These are phyloP conservation scores for Zoysia pacifica DNA, from an alignment of 176 grass and related monocot species.

Conservation along the genomic window DNA sequence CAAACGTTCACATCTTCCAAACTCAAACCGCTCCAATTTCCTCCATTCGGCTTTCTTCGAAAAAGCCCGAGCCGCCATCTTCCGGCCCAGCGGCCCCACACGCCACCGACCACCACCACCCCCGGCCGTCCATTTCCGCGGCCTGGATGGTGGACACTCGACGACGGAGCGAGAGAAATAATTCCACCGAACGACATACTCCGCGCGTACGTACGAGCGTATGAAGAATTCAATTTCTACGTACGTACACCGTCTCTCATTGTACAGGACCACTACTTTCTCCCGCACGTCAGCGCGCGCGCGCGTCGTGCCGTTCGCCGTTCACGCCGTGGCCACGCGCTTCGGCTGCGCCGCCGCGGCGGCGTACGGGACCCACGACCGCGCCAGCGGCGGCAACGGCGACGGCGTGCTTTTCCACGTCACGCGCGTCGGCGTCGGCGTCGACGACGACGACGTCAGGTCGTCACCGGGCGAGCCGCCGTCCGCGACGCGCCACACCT, in stretches of 20 bases:
- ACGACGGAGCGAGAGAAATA: slow-evolving; percentile 11
- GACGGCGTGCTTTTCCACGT: not conserved
- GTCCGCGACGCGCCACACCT: slow-evolving; percentile 66
- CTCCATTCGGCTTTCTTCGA: too few relatives aligned
- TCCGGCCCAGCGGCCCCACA: too few relatives aligned
- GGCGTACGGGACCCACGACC: slow-evolving; percentile 23
- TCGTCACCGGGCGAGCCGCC: not conserved
- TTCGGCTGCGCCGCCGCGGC: not conserved
- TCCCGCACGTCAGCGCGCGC: not conserved
- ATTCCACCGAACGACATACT: not conserved
- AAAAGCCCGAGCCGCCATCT: too few relatives aligned
- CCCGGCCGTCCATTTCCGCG: slow-evolving; percentile 14
- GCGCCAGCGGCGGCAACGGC: slow-evolving; percentile 15
- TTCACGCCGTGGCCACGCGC: slow-evolving; percentile 14
- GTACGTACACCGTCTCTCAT: not conserved
- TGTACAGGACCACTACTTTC: not conserved
- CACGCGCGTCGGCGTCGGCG: slow-evolving; percentile 8
- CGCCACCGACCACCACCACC: not conserved
- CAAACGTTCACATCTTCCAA: too few relatives aligned
- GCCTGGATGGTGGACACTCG: not conserved
- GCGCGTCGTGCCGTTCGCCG: not conserved
- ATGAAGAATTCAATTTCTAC: slow-evolving; percentile 1
- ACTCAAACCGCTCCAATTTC: too few relatives aligned
- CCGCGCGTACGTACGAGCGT: not conserved
- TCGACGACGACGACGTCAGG: not conserved